Percentiles rank a stretch among this genome's conserved stretches.
Evolutionary conservation across 2,329 filamentous ascomycete species (phyloP).

Genomic region (Whalleya microplaca): DNA sequence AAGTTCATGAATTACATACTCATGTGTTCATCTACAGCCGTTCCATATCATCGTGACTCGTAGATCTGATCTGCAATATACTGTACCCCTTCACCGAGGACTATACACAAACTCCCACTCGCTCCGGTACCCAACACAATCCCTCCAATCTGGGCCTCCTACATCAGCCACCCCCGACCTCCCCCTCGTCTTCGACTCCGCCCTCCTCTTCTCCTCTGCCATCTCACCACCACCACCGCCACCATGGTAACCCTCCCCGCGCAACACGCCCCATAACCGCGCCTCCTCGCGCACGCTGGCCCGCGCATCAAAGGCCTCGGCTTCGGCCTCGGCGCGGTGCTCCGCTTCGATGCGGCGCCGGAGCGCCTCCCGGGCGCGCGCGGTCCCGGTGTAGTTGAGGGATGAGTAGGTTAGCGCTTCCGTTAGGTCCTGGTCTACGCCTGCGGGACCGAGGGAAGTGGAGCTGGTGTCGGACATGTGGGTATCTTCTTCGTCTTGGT

Average conservation of each 20-base stretch:
- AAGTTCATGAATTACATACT: no score
- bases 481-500: constrained; percentile 4
- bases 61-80: neutral
- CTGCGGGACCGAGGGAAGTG: constrained; percentile 3
- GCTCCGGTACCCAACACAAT: constrained; percentile 17
- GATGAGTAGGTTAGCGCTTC: constrained; percentile 32
- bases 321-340: constrained; percentile 32
- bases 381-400: constrained; percentile 14
- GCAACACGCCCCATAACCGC: constrained; percentile 30
- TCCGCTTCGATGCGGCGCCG: constrained; percentile 29
- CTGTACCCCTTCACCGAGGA: neutral
- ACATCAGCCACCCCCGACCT: constrained; percentile 3
- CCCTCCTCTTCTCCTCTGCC: neutral
- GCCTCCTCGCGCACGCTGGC: constrained; percentile 29
- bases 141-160: constrained; percentile 20
- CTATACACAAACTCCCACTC: constrained; percentile 22
- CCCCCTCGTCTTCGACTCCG: neutral
- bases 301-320: constrained; percentile 26
- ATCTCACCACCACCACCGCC: no score
- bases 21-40: no score
- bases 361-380: constrained; percentile 19
- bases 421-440: constrained; percentile 26
- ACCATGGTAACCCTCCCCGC: neutral
- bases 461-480: constrained; percentile 5
- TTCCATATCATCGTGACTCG: neutral